Percentiles rank a stretch among this genome's conserved stretches.
Evolutionary conservation across 768 basidiomycete genomes (phyloP).

Genomic region (Lactifluus pinguis): DNA sequence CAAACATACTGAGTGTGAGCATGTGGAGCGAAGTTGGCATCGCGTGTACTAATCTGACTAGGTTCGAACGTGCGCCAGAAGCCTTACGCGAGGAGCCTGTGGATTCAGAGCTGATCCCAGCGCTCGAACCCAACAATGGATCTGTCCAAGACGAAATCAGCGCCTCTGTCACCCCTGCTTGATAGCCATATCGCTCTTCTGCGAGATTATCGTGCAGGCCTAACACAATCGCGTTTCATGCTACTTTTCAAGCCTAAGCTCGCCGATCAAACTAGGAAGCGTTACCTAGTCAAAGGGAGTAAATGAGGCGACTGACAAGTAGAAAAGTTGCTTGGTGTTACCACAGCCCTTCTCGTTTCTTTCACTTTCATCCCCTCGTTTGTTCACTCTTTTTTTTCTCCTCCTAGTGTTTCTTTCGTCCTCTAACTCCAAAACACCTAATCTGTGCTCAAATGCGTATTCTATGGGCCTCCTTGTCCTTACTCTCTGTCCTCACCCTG

Average conservation of each 20-base stretch:
- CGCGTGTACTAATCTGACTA: constrained; percentile 24
- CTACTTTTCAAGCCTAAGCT: neutral
- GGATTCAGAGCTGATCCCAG: constrained; percentile 28
- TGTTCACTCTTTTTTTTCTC: neutral
- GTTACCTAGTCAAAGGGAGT: neutral
- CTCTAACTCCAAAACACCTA: neutral
- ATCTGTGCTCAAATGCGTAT: constrained; percentile 18
- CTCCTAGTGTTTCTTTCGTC: neutral
- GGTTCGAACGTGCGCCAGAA: constrained; percentile 89
- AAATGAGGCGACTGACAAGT: neutral
- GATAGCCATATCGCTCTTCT: neutral
- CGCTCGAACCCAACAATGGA: constrained; percentile 9
- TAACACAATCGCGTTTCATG: neutral
- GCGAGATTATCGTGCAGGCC: neutral
- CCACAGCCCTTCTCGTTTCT: neutral
- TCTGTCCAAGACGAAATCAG: constrained; percentile 10
- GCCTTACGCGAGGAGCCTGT: constrained; percentile 84
- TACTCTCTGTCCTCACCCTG: constrained; percentile 32
- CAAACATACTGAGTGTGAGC: constrained; percentile 70
- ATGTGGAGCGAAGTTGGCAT: constrained; percentile 66
- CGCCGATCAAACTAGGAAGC: neutral
- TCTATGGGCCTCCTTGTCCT: constrained; percentile 33
- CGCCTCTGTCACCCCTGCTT: constrained; percentile 15
- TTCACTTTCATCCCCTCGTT: neutral
- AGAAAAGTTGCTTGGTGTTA: neutral